These are phyloP conservation scores for Ophiostoma pallidulum DNA, from an alignment of 2,329 filamentous ascomycete species.

Conservation along the genomic window DNA sequence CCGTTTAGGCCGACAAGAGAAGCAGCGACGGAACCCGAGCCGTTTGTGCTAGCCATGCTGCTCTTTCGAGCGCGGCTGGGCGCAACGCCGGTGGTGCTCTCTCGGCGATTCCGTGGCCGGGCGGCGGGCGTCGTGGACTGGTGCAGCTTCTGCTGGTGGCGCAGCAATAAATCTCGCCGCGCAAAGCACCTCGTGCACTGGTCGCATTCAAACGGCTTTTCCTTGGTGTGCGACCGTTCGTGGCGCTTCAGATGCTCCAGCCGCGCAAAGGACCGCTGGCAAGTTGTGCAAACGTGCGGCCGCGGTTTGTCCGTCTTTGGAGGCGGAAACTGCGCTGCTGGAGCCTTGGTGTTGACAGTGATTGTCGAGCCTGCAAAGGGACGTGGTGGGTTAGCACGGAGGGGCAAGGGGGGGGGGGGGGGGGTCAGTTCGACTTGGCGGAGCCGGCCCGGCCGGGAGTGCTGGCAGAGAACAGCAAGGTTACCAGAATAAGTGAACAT, in stretches of 20 bases:
- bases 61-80: conserved; percentile 81
- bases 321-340: conserved; percentile 51
- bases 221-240: conserved; percentile 95
- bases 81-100: conserved; percentile 70
- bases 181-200: conserved; percentile 94
- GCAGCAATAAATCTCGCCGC: conserved; percentile 77
- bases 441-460: too few species aligned
- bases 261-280: conserved; percentile 83
- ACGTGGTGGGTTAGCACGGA: background rate
- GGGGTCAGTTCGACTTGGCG: too few species aligned
- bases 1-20: background rate
- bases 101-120: conserved; percentile 76
- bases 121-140: conserved; percentile 83
- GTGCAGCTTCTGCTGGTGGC: conserved; percentile 97
- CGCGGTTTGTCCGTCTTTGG: conserved; percentile 96
- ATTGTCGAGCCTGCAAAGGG: conserved; percentile 36
- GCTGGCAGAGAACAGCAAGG: too few species aligned
- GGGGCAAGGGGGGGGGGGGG: too few species aligned
- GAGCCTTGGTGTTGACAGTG: conserved; percentile 38
- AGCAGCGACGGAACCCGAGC: conserved; percentile 31
- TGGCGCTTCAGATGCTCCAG: conserved; percentile 95
- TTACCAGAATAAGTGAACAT: conserved; percentile 11
- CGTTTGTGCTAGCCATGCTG: conserved; percentile 59
- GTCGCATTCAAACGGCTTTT: conserved; percentile 96
- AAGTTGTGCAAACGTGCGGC: conserved; percentile 88